phyloP scores from a whole-genome alignment of 805 yeast genomes.

The Ascoidea tarda region DNA sequence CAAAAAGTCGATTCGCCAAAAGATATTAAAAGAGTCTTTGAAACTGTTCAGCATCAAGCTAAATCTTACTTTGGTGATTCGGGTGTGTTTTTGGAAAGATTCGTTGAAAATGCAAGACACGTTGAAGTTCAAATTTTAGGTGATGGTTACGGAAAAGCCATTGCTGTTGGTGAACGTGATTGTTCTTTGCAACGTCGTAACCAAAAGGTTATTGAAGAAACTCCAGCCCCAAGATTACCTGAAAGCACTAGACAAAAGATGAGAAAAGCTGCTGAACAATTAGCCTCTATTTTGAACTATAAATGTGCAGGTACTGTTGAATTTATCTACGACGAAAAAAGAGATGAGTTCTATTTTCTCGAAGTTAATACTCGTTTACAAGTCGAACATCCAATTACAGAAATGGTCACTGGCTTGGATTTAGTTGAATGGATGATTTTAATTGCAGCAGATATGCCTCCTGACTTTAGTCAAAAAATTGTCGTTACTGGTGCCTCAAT shows the following conservation, averaged over 20 bases:
- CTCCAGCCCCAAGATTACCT: conserved; percentile 93
- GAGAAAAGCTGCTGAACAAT: conserved; percentile 74
- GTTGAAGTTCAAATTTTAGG: conserved; percentile 96
- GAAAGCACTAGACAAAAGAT: conserved; percentile 58
- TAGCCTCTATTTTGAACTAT: conserved; percentile 74
- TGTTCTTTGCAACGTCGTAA: conserved; percentile 96
- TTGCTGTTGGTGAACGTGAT: conserved; percentile 94
- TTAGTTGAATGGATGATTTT: conserved; percentile 94
- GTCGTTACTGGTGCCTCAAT: conserved; percentile 75
- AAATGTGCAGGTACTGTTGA: conserved; percentile 98
- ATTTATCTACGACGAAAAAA: conserved; percentile 73
- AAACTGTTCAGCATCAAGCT: conserved; percentile 90
- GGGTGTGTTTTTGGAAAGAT: conserved; percentile 90
- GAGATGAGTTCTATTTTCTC: conserved; percentile 86
- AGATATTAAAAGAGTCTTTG: conserved; percentile 76
- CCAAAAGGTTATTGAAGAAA: conserved; percentile 92
- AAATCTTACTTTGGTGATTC: conserved; percentile 86
- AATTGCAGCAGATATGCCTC: conserved; percentile 83
- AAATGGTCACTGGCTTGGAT: conserved; percentile 87
- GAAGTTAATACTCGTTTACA: conserved; percentile 96
- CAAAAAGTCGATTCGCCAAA: conserved; percentile 78
- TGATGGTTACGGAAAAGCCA: conserved; percentile 86
- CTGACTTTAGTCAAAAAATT: conserved; percentile 46
- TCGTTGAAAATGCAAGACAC: conserved; percentile 90
- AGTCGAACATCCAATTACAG: conserved; percentile 97